phyloP scores from a whole-genome alignment of 352 stramenopile genomes.

The Phytophthora fragariaefolia region DNA sequence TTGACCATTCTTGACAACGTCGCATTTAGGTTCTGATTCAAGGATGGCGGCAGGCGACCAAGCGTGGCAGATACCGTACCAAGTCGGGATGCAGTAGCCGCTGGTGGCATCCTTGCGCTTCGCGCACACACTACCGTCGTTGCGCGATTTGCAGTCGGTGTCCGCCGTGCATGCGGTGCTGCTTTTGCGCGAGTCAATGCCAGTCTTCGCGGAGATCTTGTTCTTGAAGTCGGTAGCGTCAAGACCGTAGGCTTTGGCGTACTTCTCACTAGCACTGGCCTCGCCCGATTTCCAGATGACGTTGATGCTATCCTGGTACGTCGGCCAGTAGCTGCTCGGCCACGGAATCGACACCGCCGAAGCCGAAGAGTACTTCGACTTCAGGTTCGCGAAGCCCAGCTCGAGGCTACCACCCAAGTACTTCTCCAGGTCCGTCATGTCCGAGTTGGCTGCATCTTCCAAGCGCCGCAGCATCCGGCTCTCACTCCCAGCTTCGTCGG shows the following conservation, averaged over 20 bases:
- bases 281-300: slow-evolving; percentile 42
- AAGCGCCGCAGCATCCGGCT: slow-evolving; percentile 18
- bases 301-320: slow-evolving; percentile 74
- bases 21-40: slow-evolving; percentile 47
- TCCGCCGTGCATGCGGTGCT: slow-evolving; percentile 32
- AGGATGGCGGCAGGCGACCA: slow-evolving; percentile 50
- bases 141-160: slow-evolving; percentile 26
- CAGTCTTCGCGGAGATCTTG: slow-evolving; percentile 36
- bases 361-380: slow-evolving; percentile 33
- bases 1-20: slow-evolving; percentile 45
- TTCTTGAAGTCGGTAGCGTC: slow-evolving; percentile 47
- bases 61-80: slow-evolving; percentile 57
- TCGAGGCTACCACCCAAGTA: slow-evolving; percentile 45
- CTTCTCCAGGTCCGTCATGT: slow-evolving; percentile 39
- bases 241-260: slow-evolving; percentile 46
- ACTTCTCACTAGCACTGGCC: slow-evolving; percentile 45
- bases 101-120: slow-evolving; percentile 29
- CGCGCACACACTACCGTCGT: slow-evolving; percentile 37
- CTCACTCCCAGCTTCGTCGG: background rate
- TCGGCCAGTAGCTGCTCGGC: slow-evolving; percentile 68
- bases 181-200: slow-evolving; percentile 36
- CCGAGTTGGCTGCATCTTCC: slow-evolving; percentile 37
- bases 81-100: slow-evolving; percentile 52
- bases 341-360: slow-evolving; percentile 37
- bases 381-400: slow-evolving; percentile 32